Percentiles rank a stretch among this genome's conserved stretches.
phyloP scores from a whole-genome alignment of 208 protist genomes.

The Wallacemonas collosoma region DNA sequence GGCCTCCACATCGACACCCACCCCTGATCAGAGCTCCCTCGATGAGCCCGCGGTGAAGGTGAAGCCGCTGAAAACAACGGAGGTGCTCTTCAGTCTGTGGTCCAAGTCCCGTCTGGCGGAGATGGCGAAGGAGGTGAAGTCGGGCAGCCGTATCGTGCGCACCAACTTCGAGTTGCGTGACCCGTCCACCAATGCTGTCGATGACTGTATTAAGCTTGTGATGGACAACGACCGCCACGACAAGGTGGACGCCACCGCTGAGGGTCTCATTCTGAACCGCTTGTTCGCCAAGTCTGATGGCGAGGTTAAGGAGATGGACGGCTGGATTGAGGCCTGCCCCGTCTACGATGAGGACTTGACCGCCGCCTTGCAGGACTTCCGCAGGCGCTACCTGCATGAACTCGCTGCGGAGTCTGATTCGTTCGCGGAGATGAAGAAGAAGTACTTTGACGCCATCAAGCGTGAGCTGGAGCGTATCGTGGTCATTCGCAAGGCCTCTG shows the following conservation, averaged over 20 bases:
- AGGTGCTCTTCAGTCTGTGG: conserved; percentile 83
- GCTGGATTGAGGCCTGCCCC: conserved; percentile 75
- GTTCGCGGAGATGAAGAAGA: conserved; percentile 53
- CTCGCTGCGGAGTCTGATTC: conserved; percentile 58
- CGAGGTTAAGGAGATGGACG: conserved; percentile 56
- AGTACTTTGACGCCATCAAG: conserved; percentile 50
- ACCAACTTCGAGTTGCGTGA: conserved; percentile 55
- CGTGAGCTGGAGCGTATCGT: conserved; percentile 73
- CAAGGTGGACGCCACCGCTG: conserved; percentile 45
- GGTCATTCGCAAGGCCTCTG: conserved; percentile 42
- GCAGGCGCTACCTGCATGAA: conserved; percentile 53
- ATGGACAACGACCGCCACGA: conserved; percentile 90
- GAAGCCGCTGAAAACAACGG: conserved; percentile 56
- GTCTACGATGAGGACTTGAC: conserved; percentile 72
- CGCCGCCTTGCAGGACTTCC: conserved; percentile 72
- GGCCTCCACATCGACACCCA: not conserved
- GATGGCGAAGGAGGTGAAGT: conserved; percentile 69
- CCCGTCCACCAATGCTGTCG: conserved; percentile 14
- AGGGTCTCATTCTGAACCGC: conserved; percentile 59
- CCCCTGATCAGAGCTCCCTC: not conserved
- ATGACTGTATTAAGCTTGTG: conserved; percentile 64
- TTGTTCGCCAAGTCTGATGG: conserved; percentile 72
- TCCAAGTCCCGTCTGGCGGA: conserved; percentile 56
- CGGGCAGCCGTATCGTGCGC: conserved; percentile 81
- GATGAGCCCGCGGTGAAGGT: conserved; percentile 25